Conservation (phyloP, 768 basidiomycete species). For the Mycena rebaudengoi region DNA sequence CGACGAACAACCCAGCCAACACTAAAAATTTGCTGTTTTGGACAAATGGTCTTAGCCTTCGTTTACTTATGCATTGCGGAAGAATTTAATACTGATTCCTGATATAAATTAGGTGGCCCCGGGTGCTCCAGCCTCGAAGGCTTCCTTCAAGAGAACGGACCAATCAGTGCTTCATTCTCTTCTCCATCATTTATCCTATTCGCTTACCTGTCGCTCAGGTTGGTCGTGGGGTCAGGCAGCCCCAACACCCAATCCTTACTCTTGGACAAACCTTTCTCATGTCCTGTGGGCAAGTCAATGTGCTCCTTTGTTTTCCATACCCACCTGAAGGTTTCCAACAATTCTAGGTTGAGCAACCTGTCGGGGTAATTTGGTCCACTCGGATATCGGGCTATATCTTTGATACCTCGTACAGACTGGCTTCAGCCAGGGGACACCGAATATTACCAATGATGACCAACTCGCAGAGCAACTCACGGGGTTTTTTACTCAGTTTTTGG, state of each 20-base stretch:
- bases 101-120: conserved; percentile 64
- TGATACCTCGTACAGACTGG: conserved; percentile 53
- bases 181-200: conserved; percentile 7
- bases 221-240: conserved; percentile 61
- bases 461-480: conserved; percentile 59
- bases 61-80: too few species aligned
- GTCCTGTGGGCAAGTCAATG: conserved; percentile 55
- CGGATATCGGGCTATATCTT: not conserved
- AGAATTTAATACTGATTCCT: conserved; percentile 28
- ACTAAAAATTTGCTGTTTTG: conserved; percentile 72
- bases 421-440: conserved; percentile 72
- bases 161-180: conserved; percentile 52
- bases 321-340: not conserved
- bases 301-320: not conserved
- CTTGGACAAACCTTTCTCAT: conserved; percentile 78
- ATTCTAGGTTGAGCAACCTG: conserved; percentile 66
- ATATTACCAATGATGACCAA: conserved; percentile 66
- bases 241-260: conserved; percentile 58
- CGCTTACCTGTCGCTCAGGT: conserved; percentile 30
- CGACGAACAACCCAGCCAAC: conserved; percentile 66
- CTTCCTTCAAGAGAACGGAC: conserved; percentile 72
- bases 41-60: conserved; percentile 49
- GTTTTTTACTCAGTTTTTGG: conserved; percentile 71
- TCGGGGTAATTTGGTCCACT: conserved; percentile 50
- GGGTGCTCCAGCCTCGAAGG: conserved; percentile 77